Base-by-base conservation (phyloP, 2,329 filamentous ascomycete species). In the Diaporthe longicolla region DNA sequence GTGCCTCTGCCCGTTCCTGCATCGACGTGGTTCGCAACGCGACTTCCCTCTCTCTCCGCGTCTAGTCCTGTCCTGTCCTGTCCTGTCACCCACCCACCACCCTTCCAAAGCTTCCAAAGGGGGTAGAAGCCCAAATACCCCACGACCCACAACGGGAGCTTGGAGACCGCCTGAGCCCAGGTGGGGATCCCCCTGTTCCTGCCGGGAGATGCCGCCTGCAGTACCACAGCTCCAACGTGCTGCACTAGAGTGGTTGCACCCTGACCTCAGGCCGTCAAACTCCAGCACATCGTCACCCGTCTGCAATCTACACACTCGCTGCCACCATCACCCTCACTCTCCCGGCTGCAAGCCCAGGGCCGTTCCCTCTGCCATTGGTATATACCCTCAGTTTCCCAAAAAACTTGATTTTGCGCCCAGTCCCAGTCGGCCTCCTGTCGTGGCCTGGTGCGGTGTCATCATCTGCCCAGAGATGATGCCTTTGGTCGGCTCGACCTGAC, bases 151-250 rank as follows among this genome's bases (percentile, higher is more conserved):
- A 45, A 24, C 55, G n/a, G 61, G 61, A 50, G 61, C 61, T 66
- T 66, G 61, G 43, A 52, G 61, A 50, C 26, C 6, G 40, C 61
- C 61, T 50, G 26, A 50, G 9, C 19, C 40, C 40, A 48, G 29
- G 63, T 54, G 63, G 45, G 63, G 63, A 26, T 9, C 63, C 63
- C 63, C 63, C 63, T 68, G 63, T 68, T 50, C 48, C 13, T 37
- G 45, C 63, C 43, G 59, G 59, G 15, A 37, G n/a, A 29, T 65
- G 45, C 61, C 17, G 43, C n/a, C 61, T 29, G 40, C 59, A 63
- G 17, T n/a, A 63, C 26, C 21, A n/a, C 61, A 66, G 45, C 43
- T 66, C 43, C 61, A 35, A 35, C 19, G 26, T 5, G 59, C 43
- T 48, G 6, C 8, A 50, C 59, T n/a, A 21, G 19, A 66, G 29